Percentiles rank a stretch among this genome's conserved stretches.
phyloP scores from a whole-genome alignment of 805 yeast genomes.

The Candida ponderosae region DNA sequence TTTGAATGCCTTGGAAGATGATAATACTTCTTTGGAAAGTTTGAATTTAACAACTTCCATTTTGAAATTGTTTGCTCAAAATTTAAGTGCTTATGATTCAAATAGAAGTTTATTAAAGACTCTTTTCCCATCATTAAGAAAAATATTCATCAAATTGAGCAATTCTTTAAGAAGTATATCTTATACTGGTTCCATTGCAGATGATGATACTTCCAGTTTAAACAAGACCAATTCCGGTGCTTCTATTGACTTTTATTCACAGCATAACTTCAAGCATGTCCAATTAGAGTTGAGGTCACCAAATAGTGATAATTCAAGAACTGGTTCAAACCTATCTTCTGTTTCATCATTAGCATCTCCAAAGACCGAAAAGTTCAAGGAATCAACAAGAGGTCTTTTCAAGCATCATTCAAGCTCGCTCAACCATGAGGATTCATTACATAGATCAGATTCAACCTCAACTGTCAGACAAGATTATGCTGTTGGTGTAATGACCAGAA shows the following conservation, averaged over 20 bases:
- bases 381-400: slow-evolving; percentile 16
- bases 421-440: not conserved
- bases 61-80: slow-evolving; percentile 23
- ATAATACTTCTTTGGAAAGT: slow-evolving; percentile 22
- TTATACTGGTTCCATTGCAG: slow-evolving; percentile 8
- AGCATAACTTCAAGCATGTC: slow-evolving; percentile 1
- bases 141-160: slow-evolving; percentile 15
- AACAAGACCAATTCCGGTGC: slow-evolving; percentile 11
- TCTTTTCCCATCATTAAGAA: slow-evolving; percentile 24
- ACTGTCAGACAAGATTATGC: not conserved
- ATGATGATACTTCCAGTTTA: slow-evolving; percentile 10
- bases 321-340: slow-evolving; percentile 12
- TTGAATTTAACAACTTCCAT: slow-evolving; percentile 28
- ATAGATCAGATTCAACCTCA: not conserved
- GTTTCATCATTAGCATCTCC: slow-evolving; percentile 10
- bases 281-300: not conserved
- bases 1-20: slow-evolving; percentile 19
- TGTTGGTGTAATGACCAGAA: slow-evolving; percentile 11
- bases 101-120: slow-evolving; percentile 18
- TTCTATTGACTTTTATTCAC: slow-evolving; percentile 9
- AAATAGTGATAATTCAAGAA: not conserved
- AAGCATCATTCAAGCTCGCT: slow-evolving; percentile 13
- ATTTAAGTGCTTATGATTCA: slow-evolving; percentile 19
- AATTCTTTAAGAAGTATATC: slow-evolving; percentile 12
- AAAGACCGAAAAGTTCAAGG: slow-evolving; percentile 18